Percentiles rank a stretch among this genome's conserved stretches.
phyloP scores from a whole-genome alignment of 805 yeast genomes.

The Candida andamanensis region DNA sequence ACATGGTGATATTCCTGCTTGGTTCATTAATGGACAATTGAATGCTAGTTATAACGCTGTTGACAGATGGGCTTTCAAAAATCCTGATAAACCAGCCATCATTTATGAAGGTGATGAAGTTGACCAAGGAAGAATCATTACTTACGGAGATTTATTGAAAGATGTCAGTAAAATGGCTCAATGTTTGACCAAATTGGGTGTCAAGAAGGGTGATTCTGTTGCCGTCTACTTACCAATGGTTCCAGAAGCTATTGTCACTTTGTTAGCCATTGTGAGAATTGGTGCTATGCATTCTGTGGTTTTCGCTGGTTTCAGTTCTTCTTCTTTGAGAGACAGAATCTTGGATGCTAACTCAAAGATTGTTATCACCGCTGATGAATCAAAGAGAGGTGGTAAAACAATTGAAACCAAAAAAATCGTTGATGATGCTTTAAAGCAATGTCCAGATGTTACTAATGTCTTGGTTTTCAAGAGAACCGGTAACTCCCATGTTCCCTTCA shows the following conservation, averaged over 20 bases:
- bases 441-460: conserved; percentile 76
- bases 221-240: conserved; percentile 98
- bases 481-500: conserved; percentile 62
- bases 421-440: conserved; percentile 80
- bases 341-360: conserved; percentile 80
- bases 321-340: conserved; percentile 87
- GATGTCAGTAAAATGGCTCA: conserved; percentile 86
- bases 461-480: conserved; percentile 89
- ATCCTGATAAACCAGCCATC: conserved; percentile 78
- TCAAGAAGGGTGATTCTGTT: conserved; percentile 90
- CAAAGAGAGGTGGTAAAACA: conserved; percentile 91
- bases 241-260: conserved; percentile 91
- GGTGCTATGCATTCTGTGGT: conserved; percentile 97
- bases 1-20: conserved; percentile 71
- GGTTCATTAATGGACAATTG: conserved; percentile 91
- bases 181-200: conserved; percentile 78
- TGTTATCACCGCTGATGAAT: conserved; percentile 92
- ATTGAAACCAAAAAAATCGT: conserved; percentile 91
- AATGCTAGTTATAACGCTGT: conserved; percentile 93
- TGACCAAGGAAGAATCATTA: conserved; percentile 61
- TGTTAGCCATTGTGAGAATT: conserved; percentile 86
- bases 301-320: conserved; percentile 94
- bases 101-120: conserved; percentile 95
- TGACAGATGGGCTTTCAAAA: conserved; percentile 87
- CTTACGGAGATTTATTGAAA: conserved; percentile 81